Evolutionary conservation across 2,329 filamentous ascomycete genomes (phyloP), one percentile per base, ranked within the genome.

Genomic region (Exophiala lecanii-corni): DNA sequence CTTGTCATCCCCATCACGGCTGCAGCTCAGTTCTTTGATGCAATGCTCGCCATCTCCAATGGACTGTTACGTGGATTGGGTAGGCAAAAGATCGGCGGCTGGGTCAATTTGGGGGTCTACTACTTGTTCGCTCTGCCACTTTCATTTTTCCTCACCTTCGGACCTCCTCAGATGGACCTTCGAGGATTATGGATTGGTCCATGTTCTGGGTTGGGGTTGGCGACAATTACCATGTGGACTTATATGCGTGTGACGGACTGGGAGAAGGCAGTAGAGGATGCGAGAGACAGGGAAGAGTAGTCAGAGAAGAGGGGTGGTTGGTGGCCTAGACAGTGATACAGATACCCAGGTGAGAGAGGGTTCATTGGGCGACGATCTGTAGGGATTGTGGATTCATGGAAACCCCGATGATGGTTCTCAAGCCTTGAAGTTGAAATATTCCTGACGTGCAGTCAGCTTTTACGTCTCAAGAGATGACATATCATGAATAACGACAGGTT

Each of bases 21-120:
- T 1, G 72, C 84, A 1, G 88, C 92, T 71, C 86, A 94, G 61
- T 72, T 91, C 18, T 87, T 89, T 53, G 88, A 94, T 62, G 79
- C 82, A 2, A 60, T 89, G 15, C 75, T 82, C 1, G 77, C 82
- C 4, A 81, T 82, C 18, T 84, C 82, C 25, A 85, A 87, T 57
- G 88, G 86, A 6, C 69, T 94, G 20, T 71, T 94, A 34, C 74
- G 88, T 26, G 88, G 87, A 5, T 74, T 94, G 15, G 88, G 88
- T 2, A 78, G 83, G 49, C 87, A 94, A 63, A 79, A 83, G 48
- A 79, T 94, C 43, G 87, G 87, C 10, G 86, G 87, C 0, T 91
- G 86, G 55, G 79, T 86, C 9, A 89, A 87, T 57, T 65, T 94
- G 4, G 74, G 84, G 21, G 78, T 81, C 4, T 92, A 94, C 64